Conservation (phyloP, 2,329 filamentous ascomycete genomes). For the Cladophialophora chaetospira region DNA sequence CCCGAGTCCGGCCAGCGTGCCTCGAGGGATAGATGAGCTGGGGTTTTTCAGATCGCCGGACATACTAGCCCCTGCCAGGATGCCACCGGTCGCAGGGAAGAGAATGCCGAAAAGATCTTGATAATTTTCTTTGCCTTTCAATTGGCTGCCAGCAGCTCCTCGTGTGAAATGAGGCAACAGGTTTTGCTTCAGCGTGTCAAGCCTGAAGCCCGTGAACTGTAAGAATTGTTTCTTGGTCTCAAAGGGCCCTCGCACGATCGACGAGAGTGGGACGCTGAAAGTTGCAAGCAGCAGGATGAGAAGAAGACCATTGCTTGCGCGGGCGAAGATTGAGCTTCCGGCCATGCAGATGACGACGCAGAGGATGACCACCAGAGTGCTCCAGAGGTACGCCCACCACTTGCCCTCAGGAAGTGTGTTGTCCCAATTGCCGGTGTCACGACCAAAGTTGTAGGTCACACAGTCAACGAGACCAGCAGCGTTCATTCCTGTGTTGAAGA, state of each 20-base stretch:
- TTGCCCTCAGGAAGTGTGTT: conserved; percentile 68
- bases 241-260: conserved; percentile 69
- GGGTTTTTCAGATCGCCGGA: conserved; percentile 82
- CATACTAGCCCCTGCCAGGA: conserved; percentile 78
- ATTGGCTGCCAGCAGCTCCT: conserved; percentile 63
- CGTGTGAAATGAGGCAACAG: conserved; percentile 67
- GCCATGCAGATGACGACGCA: conserved; percentile 77
- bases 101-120: conserved; percentile 83
- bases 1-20: conserved; percentile 75
- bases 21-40: conserved; percentile 79
- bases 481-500: conserved; percentile 84
- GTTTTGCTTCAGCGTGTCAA: conserved; percentile 72
- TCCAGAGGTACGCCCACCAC: conserved; percentile 76
- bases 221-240: conserved; percentile 62
- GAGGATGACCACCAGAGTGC: conserved; percentile 68
- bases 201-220: conserved; percentile 75
- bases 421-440: conserved; percentile 56
- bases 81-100: conserved; percentile 69
- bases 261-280: conserved; percentile 80
- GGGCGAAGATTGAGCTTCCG: conserved; percentile 77
- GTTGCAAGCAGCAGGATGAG: conserved; percentile 71
- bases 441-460: conserved; percentile 72
- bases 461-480: conserved; percentile 84
- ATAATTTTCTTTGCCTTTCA: conserved; percentile 68
- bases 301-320: conserved; percentile 75